Percentiles rank a stretch among this genome's conserved stretches.
These are phyloP conservation scores for sunflower (Helianthus annuus) DNA, from an alignment of 129 eudicot genomes.

Conservation along the genomic window HanXRQr2.0-SUNRISE NC_035440.2:135051691-135052190, in stretches of 20 bases:
- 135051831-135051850: conserved; percentile 6
- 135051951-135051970: conserved; percentile 36
- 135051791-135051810: neutral
- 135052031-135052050: neutral
- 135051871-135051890: conserved; percentile 14
- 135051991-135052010: conserved; percentile 35
- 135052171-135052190: neutral
- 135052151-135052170: neutral
- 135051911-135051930: neutral
- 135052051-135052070: neutral
- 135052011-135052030: neutral
- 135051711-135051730: neutral
- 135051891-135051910: conserved; percentile 1
- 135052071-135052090: neutral
- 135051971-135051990: conserved; percentile 50
- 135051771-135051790: neutral
- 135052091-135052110: neutral
- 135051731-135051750: neutral
- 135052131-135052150: no score
- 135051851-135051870: conserved; percentile 19
- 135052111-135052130: neutral
- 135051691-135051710: neutral
- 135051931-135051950: neutral
- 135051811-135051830: conserved; percentile 3
- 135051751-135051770: no score